These are phyloP conservation scores for Hypericum perforatum DNA, from an alignment of 345 rosid genomes.

Conservation along the genomic window DNA sequence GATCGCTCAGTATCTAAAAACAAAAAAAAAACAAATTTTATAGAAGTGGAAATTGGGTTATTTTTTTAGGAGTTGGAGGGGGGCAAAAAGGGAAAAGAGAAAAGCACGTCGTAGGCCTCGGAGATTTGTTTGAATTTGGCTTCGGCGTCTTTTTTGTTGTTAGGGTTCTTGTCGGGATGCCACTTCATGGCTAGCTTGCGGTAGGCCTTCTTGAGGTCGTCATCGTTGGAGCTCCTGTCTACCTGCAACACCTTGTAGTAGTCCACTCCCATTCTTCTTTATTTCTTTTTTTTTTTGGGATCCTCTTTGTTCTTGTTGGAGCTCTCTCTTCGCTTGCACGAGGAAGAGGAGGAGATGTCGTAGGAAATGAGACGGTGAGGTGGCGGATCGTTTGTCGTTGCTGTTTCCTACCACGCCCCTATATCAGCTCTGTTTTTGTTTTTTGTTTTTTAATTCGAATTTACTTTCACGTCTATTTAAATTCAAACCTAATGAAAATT, in stretches of 20 bases:
- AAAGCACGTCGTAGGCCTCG: neutral
- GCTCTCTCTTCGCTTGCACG: too few relatives aligned
- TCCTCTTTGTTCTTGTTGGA: too few relatives aligned
- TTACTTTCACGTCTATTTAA: too few relatives aligned
- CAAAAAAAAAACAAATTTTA: neutral
- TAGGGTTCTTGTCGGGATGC: conserved; percentile 6
- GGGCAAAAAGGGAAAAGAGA: neutral
- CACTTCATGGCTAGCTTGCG: conserved; percentile 2
- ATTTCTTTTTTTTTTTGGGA: neutral
- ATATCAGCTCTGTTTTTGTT: too few relatives aligned
- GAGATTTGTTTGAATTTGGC: conserved; percentile 6
- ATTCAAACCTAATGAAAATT: too few relatives aligned
- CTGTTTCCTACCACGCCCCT: too few relatives aligned
- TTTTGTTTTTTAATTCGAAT: too few relatives aligned
- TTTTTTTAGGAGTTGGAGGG: neutral
- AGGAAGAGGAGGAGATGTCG: too few relatives aligned
- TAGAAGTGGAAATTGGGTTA: too few relatives aligned
- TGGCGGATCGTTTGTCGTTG: too few relatives aligned
- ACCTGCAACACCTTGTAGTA: conserved; percentile 2
- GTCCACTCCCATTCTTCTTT: neutral
- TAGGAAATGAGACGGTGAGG: too few relatives aligned
- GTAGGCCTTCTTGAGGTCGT: conserved; percentile 1
- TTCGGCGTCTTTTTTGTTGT: conserved; percentile 3
- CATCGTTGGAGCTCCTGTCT: neutral
- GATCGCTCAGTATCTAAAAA: conserved; percentile 19